These are phyloP conservation scores for Botrytis porri DNA, from an alignment of 2,329 filamentous ascomycete species.

Conservation along the genomic window DNA sequence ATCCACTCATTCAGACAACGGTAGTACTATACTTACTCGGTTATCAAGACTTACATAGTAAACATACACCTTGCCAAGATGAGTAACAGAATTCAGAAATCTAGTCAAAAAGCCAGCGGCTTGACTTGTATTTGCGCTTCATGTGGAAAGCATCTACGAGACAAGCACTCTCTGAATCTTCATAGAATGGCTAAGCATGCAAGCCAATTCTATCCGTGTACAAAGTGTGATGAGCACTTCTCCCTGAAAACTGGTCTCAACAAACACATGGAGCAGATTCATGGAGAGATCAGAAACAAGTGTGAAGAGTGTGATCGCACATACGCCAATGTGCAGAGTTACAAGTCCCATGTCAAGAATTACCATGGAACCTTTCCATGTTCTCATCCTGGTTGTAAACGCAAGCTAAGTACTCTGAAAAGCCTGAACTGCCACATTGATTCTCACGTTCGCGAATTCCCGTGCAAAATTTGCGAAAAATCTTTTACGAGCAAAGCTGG, in stretches of 20 bases:
- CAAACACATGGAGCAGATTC: neutral
- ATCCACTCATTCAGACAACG: neutral
- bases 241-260: accelerated
- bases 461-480: neutral
- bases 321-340: accelerated
- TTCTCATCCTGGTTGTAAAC: neutral
- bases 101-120: neutral
- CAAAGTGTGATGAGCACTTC: neutral
- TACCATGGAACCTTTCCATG: neutral
- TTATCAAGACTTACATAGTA: neutral
- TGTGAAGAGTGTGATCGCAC: neutral
- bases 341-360: neutral
- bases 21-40: neutral
- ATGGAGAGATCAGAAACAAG: neutral
- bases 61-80: neutral
- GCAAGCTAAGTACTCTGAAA: neutral
- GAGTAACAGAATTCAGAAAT: neutral
- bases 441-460: neutral
- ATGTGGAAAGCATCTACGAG: neutral
- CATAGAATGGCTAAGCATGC: neutral
- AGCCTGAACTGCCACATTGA: neutral
- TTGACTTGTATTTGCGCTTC: neutral
- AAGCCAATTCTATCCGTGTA: neutral
- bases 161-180: neutral
- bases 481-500: accelerated